Conservation (phyloP, 257 asterid species). For the Gentiana macrophylla region DNA sequence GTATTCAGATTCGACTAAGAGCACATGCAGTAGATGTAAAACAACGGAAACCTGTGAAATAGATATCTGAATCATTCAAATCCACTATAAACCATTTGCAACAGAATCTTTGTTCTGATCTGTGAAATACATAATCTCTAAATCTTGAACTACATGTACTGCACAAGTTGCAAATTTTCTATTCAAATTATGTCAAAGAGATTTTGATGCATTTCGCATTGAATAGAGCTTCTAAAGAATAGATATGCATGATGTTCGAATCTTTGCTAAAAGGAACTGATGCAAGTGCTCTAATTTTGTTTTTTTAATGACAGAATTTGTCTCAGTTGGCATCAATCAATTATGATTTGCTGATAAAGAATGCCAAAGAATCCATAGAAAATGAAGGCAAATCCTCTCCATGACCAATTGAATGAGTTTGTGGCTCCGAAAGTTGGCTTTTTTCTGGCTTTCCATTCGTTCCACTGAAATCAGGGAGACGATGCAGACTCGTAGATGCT, state of each 20-base stretch:
- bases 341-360: conserved; percentile 61
- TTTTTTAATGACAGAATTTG: conserved; percentile 45
- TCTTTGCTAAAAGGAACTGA: conserved; percentile 1
- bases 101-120: no score
- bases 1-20: neutral
- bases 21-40: no score
- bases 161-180: no score
- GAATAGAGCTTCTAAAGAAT: no score
- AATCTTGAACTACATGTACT: no score
- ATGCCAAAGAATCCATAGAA: conserved; percentile 42
- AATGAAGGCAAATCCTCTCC: conserved; percentile 20
- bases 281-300: neutral
- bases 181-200: no score
- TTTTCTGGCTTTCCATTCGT: neutral
- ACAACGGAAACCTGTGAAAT: no score
- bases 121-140: no score
- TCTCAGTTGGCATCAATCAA: conserved; percentile 83
- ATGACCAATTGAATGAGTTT: conserved; percentile 9
- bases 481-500: conserved; percentile 2
- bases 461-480: neutral
- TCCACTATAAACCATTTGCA: no score
- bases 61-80: no score
- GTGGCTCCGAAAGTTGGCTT: neutral
- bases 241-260: no score
- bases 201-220: no score